phyloP scores from a whole-genome alignment of 495 filamentous ascomycete genomes.

The Melanomma pulvis-pyrius region DNA sequence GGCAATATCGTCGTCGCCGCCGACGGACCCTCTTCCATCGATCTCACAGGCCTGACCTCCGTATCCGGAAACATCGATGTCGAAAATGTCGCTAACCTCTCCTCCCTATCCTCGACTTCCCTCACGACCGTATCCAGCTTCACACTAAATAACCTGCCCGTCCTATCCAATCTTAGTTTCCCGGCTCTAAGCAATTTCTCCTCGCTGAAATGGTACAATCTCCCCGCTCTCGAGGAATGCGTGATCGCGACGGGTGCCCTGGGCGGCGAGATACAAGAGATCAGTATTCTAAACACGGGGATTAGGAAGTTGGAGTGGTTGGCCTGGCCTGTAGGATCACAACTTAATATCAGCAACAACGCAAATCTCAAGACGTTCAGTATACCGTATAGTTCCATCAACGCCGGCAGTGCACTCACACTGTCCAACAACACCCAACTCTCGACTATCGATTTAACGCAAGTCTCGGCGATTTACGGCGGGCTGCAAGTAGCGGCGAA shows the following conservation, averaged over 20 bases:
- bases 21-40: slow-evolving; percentile 13
- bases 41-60: slow-evolving; percentile 8
- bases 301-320: slow-evolving; percentile 26
- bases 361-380: slow-evolving; percentile 8
- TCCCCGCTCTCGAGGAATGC: slow-evolving; percentile 7
- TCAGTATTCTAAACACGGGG: slow-evolving; percentile 20
- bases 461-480: slow-evolving; percentile 16
- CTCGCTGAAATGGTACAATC: slow-evolving; percentile 12
- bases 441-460: not conserved
- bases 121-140: slow-evolving; percentile 10
- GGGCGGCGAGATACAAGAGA: slow-evolving; percentile 11
- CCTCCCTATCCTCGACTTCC: slow-evolving; percentile 9
- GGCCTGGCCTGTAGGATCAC: slow-evolving; percentile 13
- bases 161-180: slow-evolving; percentile 9
- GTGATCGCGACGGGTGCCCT: not conserved
- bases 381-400: slow-evolving; percentile 16
- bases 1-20: slow-evolving; percentile 27
- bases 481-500: slow-evolving; percentile 14
- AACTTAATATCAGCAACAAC: slow-evolving; percentile 16
- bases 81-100: slow-evolving; percentile 26
- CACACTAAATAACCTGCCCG: slow-evolving; percentile 25
- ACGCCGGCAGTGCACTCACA: slow-evolving; percentile 12
- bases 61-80: slow-evolving; percentile 25
- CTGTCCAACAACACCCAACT: slow-evolving; percentile 16
- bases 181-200: slow-evolving; percentile 18